Evolutionary conservation across 2,329 filamentous ascomycete genomes (phyloP).

Genomic region (Alternaria angustiovoidea): DNA sequence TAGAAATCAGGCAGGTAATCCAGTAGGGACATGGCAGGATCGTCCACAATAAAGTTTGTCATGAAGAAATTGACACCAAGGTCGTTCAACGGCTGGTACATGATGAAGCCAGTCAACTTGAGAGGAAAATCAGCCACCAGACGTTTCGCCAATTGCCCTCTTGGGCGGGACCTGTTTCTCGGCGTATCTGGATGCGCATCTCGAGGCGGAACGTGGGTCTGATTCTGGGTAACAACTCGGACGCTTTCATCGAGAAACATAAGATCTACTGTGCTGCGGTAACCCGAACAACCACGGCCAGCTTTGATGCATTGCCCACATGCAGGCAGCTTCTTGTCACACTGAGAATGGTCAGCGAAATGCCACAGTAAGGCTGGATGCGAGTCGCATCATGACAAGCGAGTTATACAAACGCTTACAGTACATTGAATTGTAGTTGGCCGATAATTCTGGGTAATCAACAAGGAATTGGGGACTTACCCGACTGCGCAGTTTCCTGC

Average conservation of each 20-base stretch:
- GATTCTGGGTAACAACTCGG: conserved; percentile 29
- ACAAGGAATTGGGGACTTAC: conserved; percentile 21
- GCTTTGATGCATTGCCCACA: conserved; percentile 40
- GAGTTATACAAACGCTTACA: not conserved
- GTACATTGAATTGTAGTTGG: not conserved
- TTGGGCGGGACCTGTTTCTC: not conserved
- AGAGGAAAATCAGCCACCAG: conserved; percentile 9
- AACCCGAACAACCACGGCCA: conserved; percentile 37
- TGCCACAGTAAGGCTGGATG: not conserved
- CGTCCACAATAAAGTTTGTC: conserved; percentile 35
- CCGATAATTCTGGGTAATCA: not conserved
- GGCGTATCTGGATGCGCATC: not conserved
- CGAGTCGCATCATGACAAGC: not conserved
- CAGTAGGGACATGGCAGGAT: conserved; percentile 32
- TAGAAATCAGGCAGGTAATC: conserved; percentile 37
- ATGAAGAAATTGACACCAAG: conserved; percentile 42
- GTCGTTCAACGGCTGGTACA: conserved; percentile 36
- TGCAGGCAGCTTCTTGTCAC: conserved; percentile 33
- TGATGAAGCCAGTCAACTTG: conserved; percentile 27
- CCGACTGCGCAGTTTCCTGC: conserved; percentile 40
- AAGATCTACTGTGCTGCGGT: conserved; percentile 37
- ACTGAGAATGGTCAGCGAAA: conserved; percentile 24
- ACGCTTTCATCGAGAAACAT: conserved; percentile 41
- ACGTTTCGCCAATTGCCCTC: not conserved
- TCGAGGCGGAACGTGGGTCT: not conserved